Conservation (phyloP, 2,329 filamentous ascomycete species). For the Thelonectria rubi region DNA sequence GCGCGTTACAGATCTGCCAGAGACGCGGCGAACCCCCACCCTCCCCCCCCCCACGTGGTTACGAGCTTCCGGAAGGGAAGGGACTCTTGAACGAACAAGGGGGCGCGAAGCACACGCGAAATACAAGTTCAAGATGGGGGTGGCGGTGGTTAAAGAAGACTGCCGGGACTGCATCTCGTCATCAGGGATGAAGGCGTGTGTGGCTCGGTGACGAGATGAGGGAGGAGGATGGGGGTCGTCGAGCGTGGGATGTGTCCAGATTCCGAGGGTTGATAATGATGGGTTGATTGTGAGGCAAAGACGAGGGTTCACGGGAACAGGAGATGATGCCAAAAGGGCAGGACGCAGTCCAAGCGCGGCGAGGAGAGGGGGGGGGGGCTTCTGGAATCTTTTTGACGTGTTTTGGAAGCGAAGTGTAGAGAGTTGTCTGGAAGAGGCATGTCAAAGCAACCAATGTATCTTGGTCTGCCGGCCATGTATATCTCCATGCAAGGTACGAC, state of each 20-base stretch:
- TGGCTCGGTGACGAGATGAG: slow-evolving; percentile 24
- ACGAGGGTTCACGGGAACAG: neutral
- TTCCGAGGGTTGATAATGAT: too few species aligned
- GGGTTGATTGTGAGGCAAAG: neutral
- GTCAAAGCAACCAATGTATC: slow-evolving; percentile 5
- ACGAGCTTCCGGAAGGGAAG: slow-evolving; percentile 21
- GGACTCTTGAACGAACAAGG: neutral
- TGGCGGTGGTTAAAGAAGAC: slow-evolving; percentile 3
- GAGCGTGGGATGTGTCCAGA: too few species aligned
- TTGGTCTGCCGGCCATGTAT: slow-evolving; percentile 4
- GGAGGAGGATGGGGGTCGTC: slow-evolving; percentile 4
- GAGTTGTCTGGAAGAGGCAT: slow-evolving; percentile 9
- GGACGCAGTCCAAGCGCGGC: slow-evolving; percentile 3
- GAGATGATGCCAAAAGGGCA: slow-evolving; percentile 4
- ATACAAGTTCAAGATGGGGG: neutral
- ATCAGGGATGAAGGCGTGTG: neutral
- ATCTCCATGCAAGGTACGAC: too few species aligned
- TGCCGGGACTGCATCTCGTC: slow-evolving; percentile 22
- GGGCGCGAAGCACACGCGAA: too few species aligned
- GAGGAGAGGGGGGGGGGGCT: neutral
- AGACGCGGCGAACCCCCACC: too few species aligned
- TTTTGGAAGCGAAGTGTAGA: neutral
- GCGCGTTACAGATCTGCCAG: neutral
- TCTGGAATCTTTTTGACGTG: slow-evolving; percentile 16
- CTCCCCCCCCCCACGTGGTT: neutral